These are phyloP conservation scores for Urtica urens DNA, from an alignment of 306 rosid species.

Conservation along the genomic window DNA sequence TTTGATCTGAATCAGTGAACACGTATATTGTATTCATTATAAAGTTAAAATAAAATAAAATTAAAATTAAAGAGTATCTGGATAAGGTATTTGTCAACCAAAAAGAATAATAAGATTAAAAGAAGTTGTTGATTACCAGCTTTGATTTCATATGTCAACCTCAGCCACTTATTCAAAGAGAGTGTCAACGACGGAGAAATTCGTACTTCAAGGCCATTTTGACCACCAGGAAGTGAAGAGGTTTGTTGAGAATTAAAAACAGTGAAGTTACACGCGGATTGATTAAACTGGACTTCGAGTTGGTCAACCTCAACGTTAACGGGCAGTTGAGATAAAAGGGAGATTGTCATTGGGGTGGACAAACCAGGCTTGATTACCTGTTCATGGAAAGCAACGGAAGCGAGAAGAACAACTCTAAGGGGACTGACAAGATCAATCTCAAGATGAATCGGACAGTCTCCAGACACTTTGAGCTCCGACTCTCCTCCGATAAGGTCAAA, in stretches of 20 bases:
- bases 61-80: not conserved
- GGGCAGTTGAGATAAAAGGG: slow-evolving; percentile 76
- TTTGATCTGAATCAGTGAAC: slow-evolving; percentile 49
- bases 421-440: slow-evolving; percentile 93
- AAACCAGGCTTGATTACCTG: slow-evolving; percentile 63
- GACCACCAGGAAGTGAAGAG: slow-evolving; percentile 29
- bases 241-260: slow-evolving; percentile 46
- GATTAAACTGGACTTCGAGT: slow-evolving; percentile 88
- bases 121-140: slow-evolving; percentile 42
- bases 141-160: slow-evolving; percentile 67
- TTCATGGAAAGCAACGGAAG: slow-evolving; percentile 90
- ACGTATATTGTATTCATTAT: slow-evolving; percentile 15
- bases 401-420: slow-evolving; percentile 78
- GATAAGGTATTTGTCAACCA: not conserved
- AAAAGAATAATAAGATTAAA: not conserved
- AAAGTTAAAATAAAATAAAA: not conserved
- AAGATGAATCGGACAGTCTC: slow-evolving; percentile 52
- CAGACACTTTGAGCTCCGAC: slow-evolving; percentile 34
- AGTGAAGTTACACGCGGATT: slow-evolving; percentile 62
- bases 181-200: slow-evolving; percentile 47
- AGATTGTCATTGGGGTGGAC: slow-evolving; percentile 50
- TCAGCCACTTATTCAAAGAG: slow-evolving; percentile 74
- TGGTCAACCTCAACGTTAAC: slow-evolving; percentile 56
- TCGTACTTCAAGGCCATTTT: slow-evolving; percentile 40
- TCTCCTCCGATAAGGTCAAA: slow-evolving; percentile 48